A percentile compares a stretch with the other conserved stretches of the same genome.
These are phyloP conservation scores for Pseudotulostoma volvatum DNA, from an alignment of 495 filamentous ascomycete species.

Conservation along the genomic window DNA sequence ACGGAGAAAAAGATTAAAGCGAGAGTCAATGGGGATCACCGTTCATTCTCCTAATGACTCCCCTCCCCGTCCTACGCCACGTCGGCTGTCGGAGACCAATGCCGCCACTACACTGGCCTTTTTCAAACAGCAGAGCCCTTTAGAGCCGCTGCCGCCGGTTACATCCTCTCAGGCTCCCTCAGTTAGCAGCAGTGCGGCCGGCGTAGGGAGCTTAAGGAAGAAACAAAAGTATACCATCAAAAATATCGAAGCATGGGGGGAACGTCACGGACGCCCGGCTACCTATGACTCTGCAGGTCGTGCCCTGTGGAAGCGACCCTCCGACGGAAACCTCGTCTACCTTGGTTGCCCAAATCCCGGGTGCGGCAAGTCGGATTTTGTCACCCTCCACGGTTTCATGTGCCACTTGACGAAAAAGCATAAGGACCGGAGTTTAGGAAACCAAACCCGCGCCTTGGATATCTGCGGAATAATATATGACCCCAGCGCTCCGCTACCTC, in stretches of 20 bases:
- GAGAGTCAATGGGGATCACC: constrained; percentile 31
- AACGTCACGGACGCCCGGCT: constrained; percentile 30
- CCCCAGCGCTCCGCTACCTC: constrained; percentile 25
- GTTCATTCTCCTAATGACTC: constrained; percentile 23
- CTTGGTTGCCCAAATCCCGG: constrained; percentile 28
- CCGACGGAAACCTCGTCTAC: constrained; percentile 31
- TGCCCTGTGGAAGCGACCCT: constrained; percentile 31
- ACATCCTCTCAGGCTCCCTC: constrained; percentile 8
- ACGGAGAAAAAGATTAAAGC: constrained; percentile 29
- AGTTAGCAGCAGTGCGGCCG: constrained; percentile 1
- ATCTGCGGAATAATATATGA: constrained; percentile 31
- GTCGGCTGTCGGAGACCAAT: constrained; percentile 31
- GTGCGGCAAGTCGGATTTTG: constrained; percentile 31
- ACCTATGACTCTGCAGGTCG: constrained; percentile 30
- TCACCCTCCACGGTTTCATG: constrained; percentile 33
- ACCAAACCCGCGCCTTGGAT: constrained; percentile 30
- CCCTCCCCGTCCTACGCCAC: constrained; percentile 28
- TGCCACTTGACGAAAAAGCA: constrained; percentile 35
- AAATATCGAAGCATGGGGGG: constrained; percentile 34
- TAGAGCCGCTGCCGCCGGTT: constrained; percentile 24
- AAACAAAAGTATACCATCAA: constrained; percentile 38
- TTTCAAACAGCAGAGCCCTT: constrained; percentile 33
- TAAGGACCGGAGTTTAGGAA: constrained; percentile 31
- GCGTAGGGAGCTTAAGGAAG: constrained; percentile 21
- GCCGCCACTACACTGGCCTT: constrained; percentile 36